phyloP scores from a whole-genome alignment of 352 stramenopile genomes.

The Globisporangium radiosum region DNA sequence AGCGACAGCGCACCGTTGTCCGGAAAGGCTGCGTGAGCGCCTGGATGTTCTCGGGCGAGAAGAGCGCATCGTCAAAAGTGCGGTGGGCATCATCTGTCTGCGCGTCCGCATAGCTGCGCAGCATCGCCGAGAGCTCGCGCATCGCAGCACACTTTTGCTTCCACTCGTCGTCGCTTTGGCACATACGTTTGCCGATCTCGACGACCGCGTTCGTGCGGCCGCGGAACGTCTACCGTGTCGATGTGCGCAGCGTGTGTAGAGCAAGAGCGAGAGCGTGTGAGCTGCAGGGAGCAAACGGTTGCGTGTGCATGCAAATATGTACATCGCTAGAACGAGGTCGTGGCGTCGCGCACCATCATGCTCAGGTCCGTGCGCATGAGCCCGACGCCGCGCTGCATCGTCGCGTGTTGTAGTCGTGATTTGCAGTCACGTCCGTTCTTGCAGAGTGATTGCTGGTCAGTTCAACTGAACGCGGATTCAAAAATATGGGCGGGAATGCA shows the following conservation, averaged over 20 bases:
- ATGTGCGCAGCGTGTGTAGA: no score
- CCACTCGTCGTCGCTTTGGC: constrained; percentile 49
- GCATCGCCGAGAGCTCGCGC: constrained; percentile 28
- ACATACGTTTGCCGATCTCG: constrained; percentile 44
- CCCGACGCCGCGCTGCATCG: constrained; percentile 20
- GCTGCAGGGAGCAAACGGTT: no score
- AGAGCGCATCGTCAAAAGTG: constrained; percentile 19
- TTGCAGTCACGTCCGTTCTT: no score
- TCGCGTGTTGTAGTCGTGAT: not conserved
- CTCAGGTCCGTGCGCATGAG: constrained; percentile 35
- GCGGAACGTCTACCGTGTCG: constrained; percentile 26
- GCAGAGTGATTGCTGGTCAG: no score
- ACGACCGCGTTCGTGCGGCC: constrained; percentile 40
- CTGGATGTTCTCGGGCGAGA: constrained; percentile 45
- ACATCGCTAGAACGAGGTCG: not conserved
- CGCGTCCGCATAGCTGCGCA: constrained; percentile 16
- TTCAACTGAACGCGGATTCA: no score
- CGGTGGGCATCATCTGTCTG: not conserved
- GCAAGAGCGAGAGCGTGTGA: not conserved
- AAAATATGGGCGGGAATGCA: no score
- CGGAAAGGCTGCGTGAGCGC: constrained; percentile 51
- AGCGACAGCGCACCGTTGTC: constrained; percentile 20
- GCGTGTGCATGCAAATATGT: not conserved
- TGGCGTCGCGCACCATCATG: constrained; percentile 31
- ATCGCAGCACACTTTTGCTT: constrained; percentile 51